phyloP scores from a whole-genome alignment of 352 stramenopile genomes.

The Globisporangium solare region DNA sequence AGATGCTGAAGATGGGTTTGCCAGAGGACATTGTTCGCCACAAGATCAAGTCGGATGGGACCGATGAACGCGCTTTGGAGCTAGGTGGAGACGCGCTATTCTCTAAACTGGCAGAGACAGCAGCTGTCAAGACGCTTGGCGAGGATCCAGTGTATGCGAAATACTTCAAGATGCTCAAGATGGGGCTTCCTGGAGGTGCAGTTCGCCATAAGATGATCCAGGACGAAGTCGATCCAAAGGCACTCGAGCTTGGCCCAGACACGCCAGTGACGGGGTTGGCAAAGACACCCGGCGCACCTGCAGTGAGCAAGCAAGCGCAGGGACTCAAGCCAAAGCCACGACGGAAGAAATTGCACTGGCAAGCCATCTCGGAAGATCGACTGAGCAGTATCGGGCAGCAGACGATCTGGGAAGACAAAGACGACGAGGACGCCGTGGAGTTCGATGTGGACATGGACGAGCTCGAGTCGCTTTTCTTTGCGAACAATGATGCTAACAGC shows the following conservation, averaged over 20 bases:
- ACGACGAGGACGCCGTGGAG: conserved; percentile 58
- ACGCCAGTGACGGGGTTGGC: conserved; percentile 38
- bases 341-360: conserved; percentile 90
- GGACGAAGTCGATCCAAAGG: conserved; percentile 39
- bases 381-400: conserved; percentile 64
- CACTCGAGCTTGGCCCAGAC: conserved; percentile 65
- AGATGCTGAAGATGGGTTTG: conserved; percentile 91
- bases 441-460: conserved; percentile 89
- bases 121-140: conserved; percentile 24
- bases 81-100: conserved; percentile 42
- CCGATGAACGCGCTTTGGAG: conserved; percentile 51
- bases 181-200: conserved; percentile 82
- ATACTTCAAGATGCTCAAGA: conserved; percentile 94
- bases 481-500: conserved; percentile 37
- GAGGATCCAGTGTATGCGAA: conserved; percentile 69
- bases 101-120: conserved; percentile 24
- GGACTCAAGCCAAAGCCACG: conserved; percentile 23
- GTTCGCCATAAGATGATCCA: conserved; percentile 81
- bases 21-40: conserved; percentile 77
- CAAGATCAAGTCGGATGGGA: conserved; percentile 71
- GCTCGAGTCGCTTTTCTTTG: conserved; percentile 83
- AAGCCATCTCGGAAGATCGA: conserved; percentile 79
- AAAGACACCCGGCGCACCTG: not conserved
- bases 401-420: conserved; percentile 82
- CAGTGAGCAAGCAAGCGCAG: conserved; percentile 7